A percentile compares a stretch with the other conserved stretches of the same genome.
Evolutionary conservation across 306 rosid species (phyloP).

Genomic region (Geum urbanum): DNA sequence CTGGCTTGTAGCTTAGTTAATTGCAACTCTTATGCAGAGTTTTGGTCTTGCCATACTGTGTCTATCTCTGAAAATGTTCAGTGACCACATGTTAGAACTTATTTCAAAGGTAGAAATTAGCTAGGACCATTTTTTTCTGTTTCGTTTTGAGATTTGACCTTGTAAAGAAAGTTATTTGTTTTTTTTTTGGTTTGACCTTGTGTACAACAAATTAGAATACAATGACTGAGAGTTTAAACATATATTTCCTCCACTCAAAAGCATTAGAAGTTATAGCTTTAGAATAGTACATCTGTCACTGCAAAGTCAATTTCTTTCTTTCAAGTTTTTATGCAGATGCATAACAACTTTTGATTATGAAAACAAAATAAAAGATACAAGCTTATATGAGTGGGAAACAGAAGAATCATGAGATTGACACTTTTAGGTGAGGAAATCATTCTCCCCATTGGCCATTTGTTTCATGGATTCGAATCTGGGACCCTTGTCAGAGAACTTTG

Average conservation of each 20-base stretch:
- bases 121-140: background rate
- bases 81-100: background rate
- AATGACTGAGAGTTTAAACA: background rate
- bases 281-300: background rate
- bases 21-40: conserved; percentile 7
- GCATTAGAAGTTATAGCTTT: background rate
- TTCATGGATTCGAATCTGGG: conserved; percentile 59
- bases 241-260: background rate
- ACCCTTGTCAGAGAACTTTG: conserved; percentile 72
- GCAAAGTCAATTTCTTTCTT: background rate
- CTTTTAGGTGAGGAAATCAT: conserved; percentile 20
- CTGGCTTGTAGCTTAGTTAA: conserved; percentile 23
- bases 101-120: background rate
- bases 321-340: conserved; percentile 10
- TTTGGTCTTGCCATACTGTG: background rate
- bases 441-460: conserved; percentile 38
- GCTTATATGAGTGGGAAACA: background rate
- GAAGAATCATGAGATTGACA: background rate
- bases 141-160: background rate
- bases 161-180: background rate
- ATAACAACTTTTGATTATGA: background rate
- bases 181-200: background rate
- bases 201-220: background rate
- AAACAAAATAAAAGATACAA: background rate
- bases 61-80: background rate